A percentile compares a stretch with the other conserved stretches of the same genome.
phyloP scores from a whole-genome alignment of 2,329 filamentous ascomycete species.

The Fusarium nelsonii region DNA sequence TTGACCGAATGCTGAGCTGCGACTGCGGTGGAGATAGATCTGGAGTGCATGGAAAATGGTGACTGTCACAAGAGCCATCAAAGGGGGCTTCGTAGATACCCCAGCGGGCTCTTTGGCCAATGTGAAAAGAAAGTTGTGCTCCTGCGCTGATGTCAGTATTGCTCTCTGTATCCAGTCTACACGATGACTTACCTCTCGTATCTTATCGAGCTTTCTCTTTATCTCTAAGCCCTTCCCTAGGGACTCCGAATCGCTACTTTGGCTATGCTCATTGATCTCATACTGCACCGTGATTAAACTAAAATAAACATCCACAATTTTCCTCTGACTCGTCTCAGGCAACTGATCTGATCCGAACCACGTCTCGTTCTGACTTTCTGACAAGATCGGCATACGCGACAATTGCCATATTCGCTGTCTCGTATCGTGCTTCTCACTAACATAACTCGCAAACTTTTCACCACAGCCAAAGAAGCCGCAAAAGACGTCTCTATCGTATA shows the following conservation, averaged over 20 bases:
- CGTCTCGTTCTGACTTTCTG: neutral
- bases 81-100: neutral
- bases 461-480: conserved; percentile 20
- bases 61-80: conserved; percentile 8
- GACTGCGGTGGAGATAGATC: conserved; percentile 6
- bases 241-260: neutral
- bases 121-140: conserved; percentile 8
- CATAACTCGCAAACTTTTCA: conserved; percentile 2
- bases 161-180: rapidly evolving
- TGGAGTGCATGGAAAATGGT: conserved; percentile 13
- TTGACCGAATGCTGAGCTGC: neutral
- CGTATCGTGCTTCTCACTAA: conserved; percentile 16
- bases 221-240: neutral
- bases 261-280: conserved; percentile 23
- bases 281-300: conserved; percentile 8
- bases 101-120: neutral
- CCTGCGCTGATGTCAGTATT: rapidly evolving
- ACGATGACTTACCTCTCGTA: neutral
- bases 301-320: conserved; percentile 11
- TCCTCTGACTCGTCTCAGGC: neutral
- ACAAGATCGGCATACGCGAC: conserved; percentile 2
- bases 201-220: conserved; percentile 2
- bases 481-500: conserved; percentile 16
- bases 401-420: conserved; percentile 16
- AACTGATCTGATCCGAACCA: neutral